phyloP scores from a whole-genome alignment of 2,329 filamentous ascomycete species.

The Thermoascus crustaceus region DNA sequence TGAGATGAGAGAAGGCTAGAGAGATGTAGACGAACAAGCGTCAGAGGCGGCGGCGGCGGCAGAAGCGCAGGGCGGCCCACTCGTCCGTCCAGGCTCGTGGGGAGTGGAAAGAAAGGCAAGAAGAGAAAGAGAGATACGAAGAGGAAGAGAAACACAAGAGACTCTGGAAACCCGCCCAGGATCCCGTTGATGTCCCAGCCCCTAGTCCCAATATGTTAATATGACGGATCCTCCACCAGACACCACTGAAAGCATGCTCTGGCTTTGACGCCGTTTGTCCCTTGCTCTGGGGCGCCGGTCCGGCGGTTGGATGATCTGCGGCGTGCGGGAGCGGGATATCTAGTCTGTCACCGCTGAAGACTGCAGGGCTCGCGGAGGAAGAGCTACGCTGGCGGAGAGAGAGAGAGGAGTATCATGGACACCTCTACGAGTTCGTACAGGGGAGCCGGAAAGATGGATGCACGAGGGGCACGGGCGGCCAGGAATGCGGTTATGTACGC shows the following conservation, averaged over 20 bases:
- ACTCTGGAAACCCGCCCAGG: slow-evolving; percentile 15
- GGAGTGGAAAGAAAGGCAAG: slow-evolving; percentile 11
- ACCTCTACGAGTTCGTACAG: too few species aligned
- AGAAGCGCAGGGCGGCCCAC: slow-evolving; percentile 20
- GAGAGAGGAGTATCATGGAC: too few species aligned
- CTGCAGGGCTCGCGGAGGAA: too few species aligned
- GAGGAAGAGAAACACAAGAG: slow-evolving; percentile 5
- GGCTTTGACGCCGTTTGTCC: not conserved
- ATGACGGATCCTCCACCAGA: slow-evolving; percentile 33
- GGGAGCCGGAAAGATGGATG: not conserved
- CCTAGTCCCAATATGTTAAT: slow-evolving; percentile 36
- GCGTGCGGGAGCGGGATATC: too few species aligned
- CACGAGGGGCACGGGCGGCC: not conserved
- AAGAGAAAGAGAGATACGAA: slow-evolving; percentile 7
- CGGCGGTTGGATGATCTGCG: not conserved
- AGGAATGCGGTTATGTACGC: too few species aligned
- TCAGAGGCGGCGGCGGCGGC: slow-evolving; percentile 10
- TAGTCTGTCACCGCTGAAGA: too few species aligned
- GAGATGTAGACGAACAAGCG: slow-evolving; percentile 15
- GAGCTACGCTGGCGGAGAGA: too few species aligned
- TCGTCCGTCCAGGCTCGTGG: slow-evolving; percentile 1
- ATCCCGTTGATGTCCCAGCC: slow-evolving; percentile 25
- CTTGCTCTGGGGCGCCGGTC: not conserved
- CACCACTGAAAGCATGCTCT: too few species aligned
- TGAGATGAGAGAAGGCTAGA: slow-evolving; percentile 8